phyloP scores from a whole-genome alignment of 257 asterid species.

The Fraxinus pennsylvanica region DNA sequence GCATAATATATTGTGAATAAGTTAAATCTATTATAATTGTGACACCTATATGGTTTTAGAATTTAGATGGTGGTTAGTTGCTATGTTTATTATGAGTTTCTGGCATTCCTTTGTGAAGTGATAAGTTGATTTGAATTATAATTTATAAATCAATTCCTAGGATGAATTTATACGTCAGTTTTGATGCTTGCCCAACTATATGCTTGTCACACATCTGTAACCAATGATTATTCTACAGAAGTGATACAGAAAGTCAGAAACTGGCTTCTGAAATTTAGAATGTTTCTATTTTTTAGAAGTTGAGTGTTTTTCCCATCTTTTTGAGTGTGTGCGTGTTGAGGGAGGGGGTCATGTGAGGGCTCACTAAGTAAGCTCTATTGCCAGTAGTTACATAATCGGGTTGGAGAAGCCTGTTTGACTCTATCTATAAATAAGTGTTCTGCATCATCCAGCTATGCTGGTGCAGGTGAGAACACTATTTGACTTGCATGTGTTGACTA shows the following conservation, averaged over 20 bases:
- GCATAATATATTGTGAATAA: background rate
- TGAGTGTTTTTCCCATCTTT: background rate
- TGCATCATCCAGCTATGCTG: background rate
- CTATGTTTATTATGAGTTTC: slow-evolving; percentile 9
- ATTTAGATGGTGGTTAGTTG: slow-evolving; percentile 1
- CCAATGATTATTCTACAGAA: background rate
- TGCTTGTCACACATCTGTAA: background rate
- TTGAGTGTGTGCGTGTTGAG: background rate
- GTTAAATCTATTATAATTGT: background rate
- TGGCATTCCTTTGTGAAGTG: background rate
- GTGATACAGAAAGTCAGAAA: too few species aligned
- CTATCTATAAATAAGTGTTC: background rate
- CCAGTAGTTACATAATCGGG: background rate
- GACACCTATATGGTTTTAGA: background rate
- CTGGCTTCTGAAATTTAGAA: background rate
- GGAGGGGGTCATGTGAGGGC: background rate
- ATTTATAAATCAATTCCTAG: background rate
- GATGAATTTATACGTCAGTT: background rate
- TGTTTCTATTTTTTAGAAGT: background rate
- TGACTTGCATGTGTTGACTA: background rate
- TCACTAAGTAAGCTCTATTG: background rate
- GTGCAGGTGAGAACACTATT: background rate
- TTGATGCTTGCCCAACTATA: slow-evolving; percentile 5
- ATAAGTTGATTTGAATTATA: slow-evolving; percentile 3
- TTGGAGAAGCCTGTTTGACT: background rate